Evolutionary conservation across 129 eudicot species (phyloP).

Genomic region (Escallonia herrerae): DNA sequence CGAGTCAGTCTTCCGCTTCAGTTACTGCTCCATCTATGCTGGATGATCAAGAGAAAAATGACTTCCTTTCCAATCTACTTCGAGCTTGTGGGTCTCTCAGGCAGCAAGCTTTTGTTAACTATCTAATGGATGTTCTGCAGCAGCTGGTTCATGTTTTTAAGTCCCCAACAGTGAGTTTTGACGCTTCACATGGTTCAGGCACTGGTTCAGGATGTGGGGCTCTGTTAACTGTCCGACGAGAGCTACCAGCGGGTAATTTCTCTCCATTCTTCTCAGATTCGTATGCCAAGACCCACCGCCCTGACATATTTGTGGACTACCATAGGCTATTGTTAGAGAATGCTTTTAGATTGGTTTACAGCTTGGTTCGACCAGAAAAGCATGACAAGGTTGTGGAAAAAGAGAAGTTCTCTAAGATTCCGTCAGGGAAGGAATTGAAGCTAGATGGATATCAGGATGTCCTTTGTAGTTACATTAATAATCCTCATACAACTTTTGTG

Average conservation of each 20-base stretch:
- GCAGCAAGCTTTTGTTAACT: slow-evolving; percentile 80
- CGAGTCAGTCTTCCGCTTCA: slow-evolving; percentile 35
- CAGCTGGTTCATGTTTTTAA: slow-evolving; percentile 81
- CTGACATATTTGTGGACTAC: slow-evolving; percentile 90
- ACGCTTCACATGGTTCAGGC: slow-evolving; percentile 45
- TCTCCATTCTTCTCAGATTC: slow-evolving; percentile 98
- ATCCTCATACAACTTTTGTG: slow-evolving; percentile 66
- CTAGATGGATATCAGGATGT: slow-evolving; percentile 98
- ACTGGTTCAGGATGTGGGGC: slow-evolving; percentile 98
- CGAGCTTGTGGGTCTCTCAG: slow-evolving; percentile 82
- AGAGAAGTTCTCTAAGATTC: slow-evolving; percentile 62
- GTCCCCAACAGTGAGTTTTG: slow-evolving; percentile 60
- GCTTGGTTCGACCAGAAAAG: slow-evolving; percentile 94
- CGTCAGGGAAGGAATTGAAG: slow-evolving; percentile 80
- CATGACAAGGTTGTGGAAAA: slow-evolving; percentile 84
- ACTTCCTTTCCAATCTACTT: slow-evolving; percentile 64
- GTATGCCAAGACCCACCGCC: slow-evolving; percentile 90
- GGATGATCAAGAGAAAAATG: slow-evolving; percentile 75
- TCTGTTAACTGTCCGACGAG: slow-evolving; percentile 79
- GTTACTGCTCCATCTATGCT: slow-evolving; percentile 29
- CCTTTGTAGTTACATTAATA: slow-evolving; percentile 91
- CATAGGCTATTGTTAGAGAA: slow-evolving; percentile 83
- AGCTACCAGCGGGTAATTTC: slow-evolving; percentile 91
- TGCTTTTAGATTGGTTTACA: slow-evolving; percentile 82
- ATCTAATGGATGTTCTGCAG: slow-evolving; percentile 94